These are phyloP conservation scores for Eutrema salsugineum DNA, from an alignment of 441 rosid genomes.

Conservation along the genomic window DNA sequence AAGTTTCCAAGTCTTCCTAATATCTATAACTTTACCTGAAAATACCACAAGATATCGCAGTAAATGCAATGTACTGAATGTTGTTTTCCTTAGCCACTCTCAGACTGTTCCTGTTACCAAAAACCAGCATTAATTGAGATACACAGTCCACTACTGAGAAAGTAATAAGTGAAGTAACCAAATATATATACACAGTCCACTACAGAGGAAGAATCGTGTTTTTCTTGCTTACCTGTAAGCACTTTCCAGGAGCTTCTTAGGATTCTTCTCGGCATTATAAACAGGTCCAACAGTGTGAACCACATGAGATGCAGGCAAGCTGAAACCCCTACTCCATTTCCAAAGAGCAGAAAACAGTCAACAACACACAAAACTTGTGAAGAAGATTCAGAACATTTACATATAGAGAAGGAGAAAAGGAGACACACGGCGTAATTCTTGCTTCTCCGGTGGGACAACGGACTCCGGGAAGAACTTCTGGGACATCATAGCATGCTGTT, in stretches of 20 bases:
- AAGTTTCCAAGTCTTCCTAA: background rate
- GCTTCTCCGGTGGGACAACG: conserved; percentile 95
- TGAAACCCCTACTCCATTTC: conserved; percentile 62
- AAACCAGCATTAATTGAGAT: background rate
- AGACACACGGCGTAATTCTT: conserved; percentile 64
- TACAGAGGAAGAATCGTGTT: too few relatives aligned
- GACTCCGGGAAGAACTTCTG: conserved; percentile 61
- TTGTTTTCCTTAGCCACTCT: conserved; percentile 61
- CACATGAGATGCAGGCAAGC: conserved; percentile 74
- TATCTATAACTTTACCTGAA: conserved; percentile 42
- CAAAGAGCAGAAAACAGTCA: background rate
- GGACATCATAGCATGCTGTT: conserved; percentile 72
- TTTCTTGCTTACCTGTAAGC: conserved; percentile 52
- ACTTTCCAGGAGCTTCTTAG: conserved; percentile 45
- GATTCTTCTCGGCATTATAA: conserved; percentile 47
- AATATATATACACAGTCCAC: too few relatives aligned
- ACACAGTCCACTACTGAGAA: background rate
- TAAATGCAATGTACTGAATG: conserved; percentile 68
- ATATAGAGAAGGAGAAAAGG: background rate
- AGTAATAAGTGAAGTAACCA: background rate
- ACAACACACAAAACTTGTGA: background rate
- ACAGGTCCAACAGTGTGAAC: conserved; percentile 87
- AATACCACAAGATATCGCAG: conserved; percentile 84
- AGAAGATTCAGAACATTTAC: background rate
- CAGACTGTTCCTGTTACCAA: conserved; percentile 63